phyloP scores from a whole-genome alignment of 192 early-diverging fungal species.

The Coemansia sp. region DNA sequence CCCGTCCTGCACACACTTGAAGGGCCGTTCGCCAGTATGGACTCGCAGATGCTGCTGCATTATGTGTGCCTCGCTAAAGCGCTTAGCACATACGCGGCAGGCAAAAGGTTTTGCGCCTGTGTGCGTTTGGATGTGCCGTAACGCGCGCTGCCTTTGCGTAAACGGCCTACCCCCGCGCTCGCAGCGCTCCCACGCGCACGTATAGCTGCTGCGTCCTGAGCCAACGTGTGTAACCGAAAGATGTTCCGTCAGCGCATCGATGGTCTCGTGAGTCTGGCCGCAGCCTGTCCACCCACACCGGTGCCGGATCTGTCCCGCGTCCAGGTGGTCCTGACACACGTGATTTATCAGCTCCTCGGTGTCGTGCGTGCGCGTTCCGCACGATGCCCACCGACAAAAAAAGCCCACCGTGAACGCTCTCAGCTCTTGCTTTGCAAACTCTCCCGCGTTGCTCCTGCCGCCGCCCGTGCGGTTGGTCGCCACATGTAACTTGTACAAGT shows the following conservation, averaged over 20 bases:
- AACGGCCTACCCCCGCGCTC: conserved; percentile 67
- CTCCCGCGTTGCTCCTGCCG: background rate
- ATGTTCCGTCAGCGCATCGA: conserved; percentile 46
- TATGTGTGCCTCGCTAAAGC: conserved; percentile 77
- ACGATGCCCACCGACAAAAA: conserved; percentile 65
- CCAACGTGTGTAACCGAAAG: conserved; percentile 46
- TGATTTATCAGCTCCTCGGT: conserved; percentile 61
- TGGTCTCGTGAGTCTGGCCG: conserved; percentile 25
- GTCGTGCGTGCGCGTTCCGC: conserved; percentile 54
- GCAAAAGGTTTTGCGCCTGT: conserved; percentile 79
- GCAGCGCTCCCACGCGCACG: conserved; percentile 54
- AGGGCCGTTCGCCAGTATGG: conserved; percentile 77
- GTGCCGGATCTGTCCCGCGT: conserved; percentile 53
- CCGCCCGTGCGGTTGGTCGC: conserved; percentile 35
- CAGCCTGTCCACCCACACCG: conserved; percentile 75
- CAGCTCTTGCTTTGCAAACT: background rate
- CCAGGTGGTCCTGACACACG: conserved; percentile 60
- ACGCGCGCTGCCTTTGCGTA: conserved; percentile 66
- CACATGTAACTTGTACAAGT: conserved; percentile 53
- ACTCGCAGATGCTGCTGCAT: conserved; percentile 77
- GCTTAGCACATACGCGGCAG: conserved; percentile 71
- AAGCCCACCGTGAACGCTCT: conserved; percentile 16
- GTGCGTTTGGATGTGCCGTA: conserved; percentile 85
- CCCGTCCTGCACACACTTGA: conserved; percentile 61
- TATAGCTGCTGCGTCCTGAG: conserved; percentile 48